A percentile compares a stretch with the other conserved stretches of the same genome.
phyloP scores from a whole-genome alignment of 257 asterid species.

The Mitragyna speciosa region DNA sequence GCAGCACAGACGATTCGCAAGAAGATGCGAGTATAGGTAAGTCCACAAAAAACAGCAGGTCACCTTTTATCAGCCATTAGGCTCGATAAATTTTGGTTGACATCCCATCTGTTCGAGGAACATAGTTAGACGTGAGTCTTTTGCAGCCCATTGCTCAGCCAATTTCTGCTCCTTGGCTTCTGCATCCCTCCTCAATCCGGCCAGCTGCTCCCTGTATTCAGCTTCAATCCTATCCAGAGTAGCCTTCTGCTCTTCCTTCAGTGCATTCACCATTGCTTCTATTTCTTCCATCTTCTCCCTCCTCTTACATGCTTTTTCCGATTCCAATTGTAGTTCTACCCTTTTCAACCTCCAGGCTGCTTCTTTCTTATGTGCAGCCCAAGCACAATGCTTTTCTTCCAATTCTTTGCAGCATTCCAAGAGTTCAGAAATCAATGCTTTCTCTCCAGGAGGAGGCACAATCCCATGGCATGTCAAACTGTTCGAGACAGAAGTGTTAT shows the following conservation, averaged over 20 bases:
- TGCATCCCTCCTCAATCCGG: conserved; percentile 79
- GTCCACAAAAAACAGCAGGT: background rate
- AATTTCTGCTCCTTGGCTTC: conserved; percentile 85
- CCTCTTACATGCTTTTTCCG: conserved; percentile 72
- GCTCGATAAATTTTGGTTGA: conserved; percentile 36
- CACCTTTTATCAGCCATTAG: conserved; percentile 32
- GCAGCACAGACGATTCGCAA: background rate
- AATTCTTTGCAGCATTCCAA: conserved; percentile 73
- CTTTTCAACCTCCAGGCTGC: conserved; percentile 82
- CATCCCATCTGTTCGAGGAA: conserved; percentile 78
- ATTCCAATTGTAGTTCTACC: conserved; percentile 76
- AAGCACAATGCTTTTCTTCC: conserved; percentile 76
- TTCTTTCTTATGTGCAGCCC: conserved; percentile 78
- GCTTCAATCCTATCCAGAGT: conserved; percentile 67
- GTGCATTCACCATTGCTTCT: conserved; percentile 72
- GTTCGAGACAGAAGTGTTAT: conserved; percentile 12
- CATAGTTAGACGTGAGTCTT: conserved; percentile 58
- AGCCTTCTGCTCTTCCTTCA: conserved; percentile 70
- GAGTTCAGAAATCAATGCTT: conserved; percentile 47
- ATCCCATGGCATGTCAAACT: conserved; percentile 34
- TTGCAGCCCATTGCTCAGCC: conserved; percentile 89
- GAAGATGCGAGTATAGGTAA: background rate
- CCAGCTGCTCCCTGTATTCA: conserved; percentile 74
- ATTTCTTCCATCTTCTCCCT: conserved; percentile 79
- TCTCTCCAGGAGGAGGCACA: conserved; percentile 36